A percentile compares a stretch with the other conserved stretches of the same genome.
Conservation (phyloP, 2,329 filamentous ascomycete genomes). For the Alternaria sp. region DNA sequence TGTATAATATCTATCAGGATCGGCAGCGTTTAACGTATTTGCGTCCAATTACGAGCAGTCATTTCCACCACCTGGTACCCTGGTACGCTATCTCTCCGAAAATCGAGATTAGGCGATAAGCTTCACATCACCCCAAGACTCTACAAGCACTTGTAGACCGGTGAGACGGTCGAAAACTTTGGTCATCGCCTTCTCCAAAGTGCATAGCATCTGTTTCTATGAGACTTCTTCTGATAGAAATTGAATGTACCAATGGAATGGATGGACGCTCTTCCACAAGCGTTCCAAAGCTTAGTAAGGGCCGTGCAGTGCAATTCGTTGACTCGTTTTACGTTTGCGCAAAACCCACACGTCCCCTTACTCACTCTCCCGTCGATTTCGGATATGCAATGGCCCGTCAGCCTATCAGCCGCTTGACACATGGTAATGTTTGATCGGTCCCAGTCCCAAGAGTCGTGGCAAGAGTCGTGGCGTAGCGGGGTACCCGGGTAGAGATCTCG, state of each 20-base stretch:
- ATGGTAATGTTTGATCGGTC: not conserved
- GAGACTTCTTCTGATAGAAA: too few species aligned
- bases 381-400: not conserved
- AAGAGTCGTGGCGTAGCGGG: constrained; percentile 12
- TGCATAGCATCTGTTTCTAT: not conserved
- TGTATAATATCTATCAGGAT: not conserved
- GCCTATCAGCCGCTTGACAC: constrained; percentile 1
- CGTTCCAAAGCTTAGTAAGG: not conserved
- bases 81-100: not conserved
- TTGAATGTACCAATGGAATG: not conserved
- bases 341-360: not conserved
- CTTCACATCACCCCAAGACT: not conserved
- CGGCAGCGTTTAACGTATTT: not conserved
- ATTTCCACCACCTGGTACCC: not conserved
- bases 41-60: not conserved
- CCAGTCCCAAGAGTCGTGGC: not conserved
- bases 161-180: too few species aligned
- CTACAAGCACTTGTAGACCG: not conserved
- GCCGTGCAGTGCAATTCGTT: not conserved
- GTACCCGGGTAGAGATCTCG: not conserved
- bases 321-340: not conserved
- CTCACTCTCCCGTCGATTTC: not conserved
- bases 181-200: not conserved
- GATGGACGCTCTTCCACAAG: not conserved
- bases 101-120: not conserved